Percentiles rank a stretch among this genome's conserved stretches.
These are phyloP conservation scores for Byssoonygena ceratinophila DNA, from an alignment of 2,329 filamentous ascomycete genomes.

Conservation along the genomic window DNA sequence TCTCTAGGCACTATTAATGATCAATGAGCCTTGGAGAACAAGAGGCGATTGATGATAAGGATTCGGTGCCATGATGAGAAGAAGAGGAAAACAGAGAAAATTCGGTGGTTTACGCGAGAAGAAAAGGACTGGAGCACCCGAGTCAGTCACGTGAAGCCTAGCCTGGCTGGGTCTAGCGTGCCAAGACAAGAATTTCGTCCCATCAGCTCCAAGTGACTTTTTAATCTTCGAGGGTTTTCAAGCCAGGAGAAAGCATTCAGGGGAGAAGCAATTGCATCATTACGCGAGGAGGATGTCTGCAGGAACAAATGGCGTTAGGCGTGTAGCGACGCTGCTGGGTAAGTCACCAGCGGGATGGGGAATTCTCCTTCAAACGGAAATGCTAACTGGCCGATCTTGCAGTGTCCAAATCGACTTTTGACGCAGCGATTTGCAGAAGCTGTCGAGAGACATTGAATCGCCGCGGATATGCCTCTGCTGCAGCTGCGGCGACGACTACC, in stretches of 20 bases:
- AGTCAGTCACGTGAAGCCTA: slow-evolving; percentile 21
- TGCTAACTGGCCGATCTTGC: slow-evolving; percentile 16
- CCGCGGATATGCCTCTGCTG: slow-evolving; percentile 33
- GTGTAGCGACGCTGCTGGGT: slow-evolving; percentile 32
- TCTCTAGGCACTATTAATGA: slow-evolving; percentile 88
- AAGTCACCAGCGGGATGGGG: slow-evolving; percentile 18
- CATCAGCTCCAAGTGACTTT: not conserved
- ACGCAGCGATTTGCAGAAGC: slow-evolving; percentile 35
- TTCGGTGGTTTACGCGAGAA: slow-evolving; percentile 19
- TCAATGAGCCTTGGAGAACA: slow-evolving; percentile 66
- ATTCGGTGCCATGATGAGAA: slow-evolving; percentile 56
- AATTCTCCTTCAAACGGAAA: not conserved
- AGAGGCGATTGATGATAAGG: slow-evolving; percentile 89
- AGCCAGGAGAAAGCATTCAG: slow-evolving; percentile 4
- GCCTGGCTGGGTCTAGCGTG: slow-evolving; percentile 22
- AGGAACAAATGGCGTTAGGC: slow-evolving; percentile 34
- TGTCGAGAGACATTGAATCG: slow-evolving; percentile 34
- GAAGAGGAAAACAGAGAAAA: slow-evolving; percentile 26
- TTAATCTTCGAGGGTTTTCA: not conserved
- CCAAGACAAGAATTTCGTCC: slow-evolving; percentile 14
- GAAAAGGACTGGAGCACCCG: not conserved
- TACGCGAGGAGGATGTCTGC: slow-evolving; percentile 28
- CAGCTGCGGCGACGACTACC: slow-evolving; percentile 29
- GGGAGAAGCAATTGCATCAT: slow-evolving; percentile 4
- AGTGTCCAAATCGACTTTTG: slow-evolving; percentile 30